Conservation (phyloP, 345 rosid species). For the Microcos paniculata region DNA sequence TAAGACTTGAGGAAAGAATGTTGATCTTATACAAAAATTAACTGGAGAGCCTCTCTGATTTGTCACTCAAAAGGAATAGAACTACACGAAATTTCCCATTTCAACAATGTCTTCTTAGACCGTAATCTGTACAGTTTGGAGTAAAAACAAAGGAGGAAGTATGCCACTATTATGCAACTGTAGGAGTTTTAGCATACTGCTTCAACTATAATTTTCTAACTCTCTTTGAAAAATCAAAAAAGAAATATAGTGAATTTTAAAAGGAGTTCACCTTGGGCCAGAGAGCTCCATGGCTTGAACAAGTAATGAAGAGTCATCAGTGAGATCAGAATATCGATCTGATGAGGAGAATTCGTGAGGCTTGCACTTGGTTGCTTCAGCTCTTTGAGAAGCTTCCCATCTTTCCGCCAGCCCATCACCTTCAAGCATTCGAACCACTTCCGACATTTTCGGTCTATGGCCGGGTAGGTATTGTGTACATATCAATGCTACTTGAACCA, state of each 20-base stretch:
- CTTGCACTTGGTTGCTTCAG: slow-evolving; percentile 57
- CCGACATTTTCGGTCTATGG: slow-evolving; percentile 92
- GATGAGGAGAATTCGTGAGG: slow-evolving; percentile 82
- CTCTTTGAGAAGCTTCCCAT: slow-evolving; percentile 97
- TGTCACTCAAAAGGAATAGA: background rate
- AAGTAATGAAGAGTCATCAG: slow-evolving; percentile 87
- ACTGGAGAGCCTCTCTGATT: background rate
- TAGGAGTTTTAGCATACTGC: slow-evolving; percentile 2
- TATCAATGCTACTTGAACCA: slow-evolving; percentile 85
- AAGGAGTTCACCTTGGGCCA: slow-evolving; percentile 77
- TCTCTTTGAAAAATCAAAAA: slow-evolving; percentile 9
- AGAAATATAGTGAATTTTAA: background rate
- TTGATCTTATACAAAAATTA: slow-evolving; percentile 5
- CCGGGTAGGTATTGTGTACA: slow-evolving; percentile 91
- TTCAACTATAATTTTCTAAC: slow-evolving; percentile 20
- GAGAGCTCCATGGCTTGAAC: slow-evolving; percentile 99
- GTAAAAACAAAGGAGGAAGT: background rate
- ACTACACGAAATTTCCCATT: slow-evolving; percentile 18
- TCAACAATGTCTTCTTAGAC: slow-evolving; percentile 17
- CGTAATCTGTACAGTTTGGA: slow-evolving; percentile 39
- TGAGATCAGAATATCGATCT: slow-evolving; percentile 91
- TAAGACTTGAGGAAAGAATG: background rate
- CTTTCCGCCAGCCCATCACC: slow-evolving; percentile 96
- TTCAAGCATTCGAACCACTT: slow-evolving; percentile 97
- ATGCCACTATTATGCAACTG: slow-evolving; percentile 30